phyloP scores from a whole-genome alignment of 108 stramenopile genomes.

The Cyclostephanos invisitatus region DNA sequence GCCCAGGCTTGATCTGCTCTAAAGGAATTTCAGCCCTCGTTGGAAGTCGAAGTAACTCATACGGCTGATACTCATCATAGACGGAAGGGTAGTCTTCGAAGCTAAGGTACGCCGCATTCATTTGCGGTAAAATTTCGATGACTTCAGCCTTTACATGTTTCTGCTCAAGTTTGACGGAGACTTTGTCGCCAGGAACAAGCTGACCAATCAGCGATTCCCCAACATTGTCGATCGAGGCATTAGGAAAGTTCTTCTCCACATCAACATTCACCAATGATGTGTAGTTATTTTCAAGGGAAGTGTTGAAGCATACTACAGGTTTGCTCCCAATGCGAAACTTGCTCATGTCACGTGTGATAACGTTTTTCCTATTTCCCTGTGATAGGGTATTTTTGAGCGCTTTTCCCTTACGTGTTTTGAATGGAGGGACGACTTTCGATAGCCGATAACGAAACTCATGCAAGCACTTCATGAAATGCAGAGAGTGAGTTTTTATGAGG shows the following conservation, averaged over 20 bases:
- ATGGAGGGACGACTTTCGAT: conserved; percentile 39
- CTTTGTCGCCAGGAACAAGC: conserved; percentile 41
- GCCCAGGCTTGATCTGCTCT: conserved; percentile 50
- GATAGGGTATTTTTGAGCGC: conserved; percentile 43
- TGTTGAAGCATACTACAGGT: conserved; percentile 44
- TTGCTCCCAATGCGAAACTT: conserved; percentile 33
- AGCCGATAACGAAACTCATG: conserved; percentile 73
- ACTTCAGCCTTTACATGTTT: conserved; percentile 52
- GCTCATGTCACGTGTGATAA: conserved; percentile 42
- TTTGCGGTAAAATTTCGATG: conserved; percentile 36
- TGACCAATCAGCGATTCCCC: conserved; percentile 32
- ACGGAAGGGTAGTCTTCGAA: conserved; percentile 63
- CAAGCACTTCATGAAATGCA: conserved; percentile 33
- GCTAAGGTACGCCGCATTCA: conserved; percentile 49
- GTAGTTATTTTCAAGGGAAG: conserved; percentile 43
- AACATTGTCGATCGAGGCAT: conserved; percentile 28
- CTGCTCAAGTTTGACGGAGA: conserved; percentile 47
- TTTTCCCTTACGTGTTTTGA: conserved; percentile 44
- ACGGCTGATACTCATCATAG: conserved; percentile 64
- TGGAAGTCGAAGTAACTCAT: conserved; percentile 40
- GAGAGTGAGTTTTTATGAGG: not conserved
- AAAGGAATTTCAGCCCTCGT: conserved; percentile 41
- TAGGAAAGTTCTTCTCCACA: conserved; percentile 42
- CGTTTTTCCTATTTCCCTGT: conserved; percentile 25
- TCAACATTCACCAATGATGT: conserved; percentile 38